Conservation (phyloP, 331 rosid species). For the Phaseolus coccineus region DNA sequence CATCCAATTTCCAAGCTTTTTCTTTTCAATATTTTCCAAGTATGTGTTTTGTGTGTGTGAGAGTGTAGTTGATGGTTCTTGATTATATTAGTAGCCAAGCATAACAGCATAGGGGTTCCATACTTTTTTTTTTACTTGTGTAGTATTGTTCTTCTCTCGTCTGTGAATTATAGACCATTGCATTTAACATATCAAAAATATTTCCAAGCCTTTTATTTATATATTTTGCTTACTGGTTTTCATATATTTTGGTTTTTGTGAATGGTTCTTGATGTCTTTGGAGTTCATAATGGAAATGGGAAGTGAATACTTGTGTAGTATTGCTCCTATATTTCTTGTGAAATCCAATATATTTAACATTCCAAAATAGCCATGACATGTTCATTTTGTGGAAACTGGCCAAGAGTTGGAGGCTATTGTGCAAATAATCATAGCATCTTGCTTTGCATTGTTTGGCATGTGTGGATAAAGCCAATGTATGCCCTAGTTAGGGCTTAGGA, state of each 20-base stretch:
- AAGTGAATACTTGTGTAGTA: not conserved
- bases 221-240: not conserved
- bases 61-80: conserved; percentile 2
- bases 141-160: conserved; percentile 9
- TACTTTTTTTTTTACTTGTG: conserved; percentile 7
- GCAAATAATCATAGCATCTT: not conserved
- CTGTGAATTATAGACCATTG: conserved; percentile 13
- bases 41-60: not conserved
- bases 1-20: conserved; percentile 16
- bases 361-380: conserved; percentile 13
- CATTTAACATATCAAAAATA: conserved; percentile 17
- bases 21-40: not conserved
- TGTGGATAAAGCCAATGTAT: not conserved
- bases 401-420: conserved; percentile 7
- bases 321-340: conserved; percentile 23
- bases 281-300: conserved; percentile 2
- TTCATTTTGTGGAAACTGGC: conserved; percentile 5
- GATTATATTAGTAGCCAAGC: conserved; percentile 31
- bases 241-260: not conserved
- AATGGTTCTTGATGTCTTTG: conserved; percentile 30
- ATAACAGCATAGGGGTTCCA: conserved; percentile 6
- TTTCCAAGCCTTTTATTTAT: not conserved
- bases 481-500: not conserved
- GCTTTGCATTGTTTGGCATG: not conserved
- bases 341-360: conserved; percentile 14